These are phyloP conservation scores for Cucurbita pepo DNA, from an alignment of 306 rosid species.

Conservation along the genomic window DNA sequence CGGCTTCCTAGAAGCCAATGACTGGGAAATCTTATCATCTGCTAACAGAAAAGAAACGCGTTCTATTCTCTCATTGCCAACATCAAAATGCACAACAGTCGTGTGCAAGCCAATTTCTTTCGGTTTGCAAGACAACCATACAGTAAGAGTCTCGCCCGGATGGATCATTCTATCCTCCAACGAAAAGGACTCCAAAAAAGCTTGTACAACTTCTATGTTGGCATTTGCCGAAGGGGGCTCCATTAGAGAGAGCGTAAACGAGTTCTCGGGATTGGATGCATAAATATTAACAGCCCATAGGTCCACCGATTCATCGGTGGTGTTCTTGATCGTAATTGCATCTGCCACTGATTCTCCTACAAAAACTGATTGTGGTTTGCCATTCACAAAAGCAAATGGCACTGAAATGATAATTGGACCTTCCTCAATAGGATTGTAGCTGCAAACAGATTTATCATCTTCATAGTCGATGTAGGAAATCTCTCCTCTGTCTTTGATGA, in stretches of 20 bases:
- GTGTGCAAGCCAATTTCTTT: constrained; percentile 66
- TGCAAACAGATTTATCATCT: constrained; percentile 61
- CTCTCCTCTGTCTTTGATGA: constrained; percentile 62
- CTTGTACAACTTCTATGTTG: constrained; percentile 13
- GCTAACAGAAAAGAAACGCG: constrained; percentile 63
- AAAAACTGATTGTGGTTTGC: constrained; percentile 47
- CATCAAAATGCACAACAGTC: constrained; percentile 48
- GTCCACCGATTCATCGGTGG: constrained; percentile 49
- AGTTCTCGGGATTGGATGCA: constrained; percentile 58
- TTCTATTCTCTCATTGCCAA: constrained; percentile 54
- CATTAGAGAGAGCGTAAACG: constrained; percentile 63
- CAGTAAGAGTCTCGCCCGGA: constrained; percentile 43
- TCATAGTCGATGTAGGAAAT: constrained; percentile 62
- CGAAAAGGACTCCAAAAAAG: constrained; percentile 38
- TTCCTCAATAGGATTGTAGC: constrained; percentile 31
- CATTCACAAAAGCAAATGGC: constrained; percentile 53
- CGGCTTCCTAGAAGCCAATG: constrained; percentile 46
- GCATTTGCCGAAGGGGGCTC: constrained; percentile 47
- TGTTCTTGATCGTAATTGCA: constrained; percentile 42
- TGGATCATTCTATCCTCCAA: constrained; percentile 79
- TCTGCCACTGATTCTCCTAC: constrained; percentile 43
- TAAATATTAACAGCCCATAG: constrained; percentile 67
- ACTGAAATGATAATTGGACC: constrained; percentile 42
- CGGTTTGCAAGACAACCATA: constrained; percentile 88
- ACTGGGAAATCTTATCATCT: constrained; percentile 66